Evolutionary conservation across 306 rosid genomes (phyloP).

Genomic region (Prosopis cineraria): DNA sequence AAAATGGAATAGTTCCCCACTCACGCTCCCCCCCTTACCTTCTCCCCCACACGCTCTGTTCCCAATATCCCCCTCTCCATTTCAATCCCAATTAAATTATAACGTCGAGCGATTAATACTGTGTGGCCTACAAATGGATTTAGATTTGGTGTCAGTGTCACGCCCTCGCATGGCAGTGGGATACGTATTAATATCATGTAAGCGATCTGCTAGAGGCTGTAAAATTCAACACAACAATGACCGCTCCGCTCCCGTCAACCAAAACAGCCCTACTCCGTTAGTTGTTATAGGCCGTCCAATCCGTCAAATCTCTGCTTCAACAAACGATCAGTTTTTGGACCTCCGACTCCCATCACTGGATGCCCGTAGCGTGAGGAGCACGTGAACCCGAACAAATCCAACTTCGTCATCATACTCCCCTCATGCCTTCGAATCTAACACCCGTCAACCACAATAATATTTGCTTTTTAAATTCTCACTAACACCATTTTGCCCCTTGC

Average conservation of each 20-base stretch:
- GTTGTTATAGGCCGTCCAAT: conserved; percentile 56
- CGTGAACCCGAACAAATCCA: conserved; percentile 67
- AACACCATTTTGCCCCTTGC: not conserved
- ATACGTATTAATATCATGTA: no score
- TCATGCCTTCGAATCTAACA: conserved; percentile 46
- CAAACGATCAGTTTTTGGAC: conserved; percentile 55
- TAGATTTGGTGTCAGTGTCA: not conserved
- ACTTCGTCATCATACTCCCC: conserved; percentile 54
- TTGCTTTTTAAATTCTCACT: not conserved
- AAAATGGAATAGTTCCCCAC: conserved; percentile 69
- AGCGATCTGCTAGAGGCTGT: no score
- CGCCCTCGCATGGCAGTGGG: conserved; percentile 9
- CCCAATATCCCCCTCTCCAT: conserved; percentile 30
- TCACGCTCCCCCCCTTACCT: conserved; percentile 40
- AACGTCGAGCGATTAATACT: no score
- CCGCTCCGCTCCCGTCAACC: conserved; percentile 15
- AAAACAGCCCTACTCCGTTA: conserved; percentile 38
- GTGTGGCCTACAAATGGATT: not conserved
- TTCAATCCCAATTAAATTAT: no score
- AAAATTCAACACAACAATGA: conserved; percentile 36
- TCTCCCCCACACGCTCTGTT: conserved; percentile 39
- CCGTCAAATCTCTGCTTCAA: conserved; percentile 47
- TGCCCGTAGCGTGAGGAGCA: conserved; percentile 62
- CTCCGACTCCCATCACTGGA: conserved; percentile 35
- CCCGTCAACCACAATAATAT: conserved; percentile 28